These are phyloP conservation scores for Didymella glomerata DNA, from an alignment of 2,329 filamentous ascomycete genomes.

Conservation along the genomic window DNA sequence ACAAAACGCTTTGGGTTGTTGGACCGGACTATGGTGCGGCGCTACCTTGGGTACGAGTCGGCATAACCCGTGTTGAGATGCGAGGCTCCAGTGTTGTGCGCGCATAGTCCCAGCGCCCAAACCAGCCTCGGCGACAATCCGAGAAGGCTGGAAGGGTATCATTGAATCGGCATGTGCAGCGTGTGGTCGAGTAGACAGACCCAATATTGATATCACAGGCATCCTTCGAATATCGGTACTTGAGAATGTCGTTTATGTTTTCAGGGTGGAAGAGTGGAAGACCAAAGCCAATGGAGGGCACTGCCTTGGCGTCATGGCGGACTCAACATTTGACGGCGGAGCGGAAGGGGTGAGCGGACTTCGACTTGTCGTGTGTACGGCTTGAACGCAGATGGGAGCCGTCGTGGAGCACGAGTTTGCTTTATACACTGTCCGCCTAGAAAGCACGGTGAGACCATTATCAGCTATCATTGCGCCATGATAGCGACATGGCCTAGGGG, in stretches of 20 bases:
- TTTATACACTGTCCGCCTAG: slow-evolving; percentile 31
- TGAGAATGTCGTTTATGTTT: background rate
- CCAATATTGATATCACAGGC: slow-evolving; percentile 6
- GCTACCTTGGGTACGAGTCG: slow-evolving; percentile 15
- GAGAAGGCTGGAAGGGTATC: background rate
- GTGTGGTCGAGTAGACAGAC: slow-evolving; percentile 8
- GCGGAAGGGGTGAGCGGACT: slow-evolving; percentile 22
- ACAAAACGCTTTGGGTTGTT: slow-evolving; percentile 15
- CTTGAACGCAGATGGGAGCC: background rate
- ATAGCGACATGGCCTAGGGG: slow-evolving; percentile 47
- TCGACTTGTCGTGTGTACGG: background rate
- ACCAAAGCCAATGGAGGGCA: background rate
- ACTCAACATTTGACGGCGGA: slow-evolving; percentile 9
- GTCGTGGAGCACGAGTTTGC: slow-evolving; percentile 11
- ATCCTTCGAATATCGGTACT: background rate
- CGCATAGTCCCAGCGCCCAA: slow-evolving; percentile 16
- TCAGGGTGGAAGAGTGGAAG: background rate
- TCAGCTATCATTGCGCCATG: slow-evolving; percentile 50
- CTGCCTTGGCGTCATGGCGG: slow-evolving; percentile 14
- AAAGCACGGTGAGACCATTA: slow-evolving; percentile 37
- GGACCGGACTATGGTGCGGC: slow-evolving; percentile 17
- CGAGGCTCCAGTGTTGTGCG: slow-evolving; percentile 18
- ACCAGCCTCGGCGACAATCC: slow-evolving; percentile 12
- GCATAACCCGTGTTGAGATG: slow-evolving; percentile 22
- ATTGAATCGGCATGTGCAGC: slow-evolving; percentile 13